Base-by-base conservation (phyloP, 2,329 filamentous ascomycete species). In the Stagonosporopsis cucurbitacearum region DNA sequence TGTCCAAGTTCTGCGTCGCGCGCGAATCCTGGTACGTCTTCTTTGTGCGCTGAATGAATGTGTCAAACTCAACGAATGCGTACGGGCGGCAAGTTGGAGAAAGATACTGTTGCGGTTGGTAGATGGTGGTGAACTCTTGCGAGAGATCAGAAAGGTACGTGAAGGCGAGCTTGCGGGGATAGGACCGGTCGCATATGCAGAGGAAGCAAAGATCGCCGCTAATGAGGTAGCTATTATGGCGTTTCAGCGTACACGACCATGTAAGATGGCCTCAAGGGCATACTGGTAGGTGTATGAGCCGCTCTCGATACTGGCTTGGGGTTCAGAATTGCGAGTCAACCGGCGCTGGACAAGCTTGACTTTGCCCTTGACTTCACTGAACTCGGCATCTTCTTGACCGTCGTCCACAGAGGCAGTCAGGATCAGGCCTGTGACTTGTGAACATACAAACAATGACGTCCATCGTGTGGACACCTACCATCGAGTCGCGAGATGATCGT, bases 61-160 rank as follows among this genome's bases (percentile, higher is more conserved):
- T 96, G 78, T 99, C 96, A 76, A 99, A 99, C 75, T 96, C 92
- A 82, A 96, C 93, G 75, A 96, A 98, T 57, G 92, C 93, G 79
- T 98, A 99, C 6, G 95, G 94, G 22, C 94, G 90, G 63, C 96
- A 85, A 30, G 82, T 81, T 0, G 91, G 86, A 37, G 85, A 86
- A 70, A 89, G 86, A 66, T 96, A 88, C 78, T 95, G 89, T 52
- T 82, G 74, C 17, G 85, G 74, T 43, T 88, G 84, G 82, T 99
- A 96, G 54, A 89, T 92, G 63, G 87, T 93, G 61, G 88, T 88
- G 82, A 99, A 99, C 81, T 99, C 95, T 76, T 86, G 85, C 56
- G 90, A 86, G 50, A 99, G 85, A 81, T 99, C 95, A 68, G 91
- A 87, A 58, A 99, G 92, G 84, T 98, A 99, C 59, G 94, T 97